Percentiles rank a stretch among this genome's conserved stretches.
Conservation (phyloP, 768 basidiomycete species). For the Mycena galericulata region DNA sequence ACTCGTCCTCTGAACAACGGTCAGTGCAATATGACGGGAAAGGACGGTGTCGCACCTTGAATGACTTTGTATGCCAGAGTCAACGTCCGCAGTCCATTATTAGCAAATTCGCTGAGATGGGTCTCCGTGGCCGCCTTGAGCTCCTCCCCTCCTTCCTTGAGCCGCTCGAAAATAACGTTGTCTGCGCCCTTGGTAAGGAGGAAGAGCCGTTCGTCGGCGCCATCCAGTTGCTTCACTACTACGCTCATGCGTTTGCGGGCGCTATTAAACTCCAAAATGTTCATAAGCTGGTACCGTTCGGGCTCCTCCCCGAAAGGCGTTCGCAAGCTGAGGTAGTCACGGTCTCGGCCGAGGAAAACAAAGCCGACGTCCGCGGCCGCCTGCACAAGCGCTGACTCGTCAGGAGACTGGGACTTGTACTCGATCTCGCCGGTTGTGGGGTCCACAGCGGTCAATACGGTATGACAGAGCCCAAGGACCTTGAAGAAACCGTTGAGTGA, state of each 20-base stretch:
- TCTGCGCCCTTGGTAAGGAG: slow-evolving; percentile 94
- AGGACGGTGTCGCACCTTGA: slow-evolving; percentile 57
- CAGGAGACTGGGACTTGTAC: slow-evolving; percentile 98
- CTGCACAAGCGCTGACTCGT: slow-evolving; percentile 96
- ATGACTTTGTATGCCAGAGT: slow-evolving; percentile 95
- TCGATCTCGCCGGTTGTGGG: slow-evolving; percentile 79
- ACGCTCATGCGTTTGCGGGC: slow-evolving; percentile 97
- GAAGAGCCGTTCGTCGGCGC: slow-evolving; percentile 73
- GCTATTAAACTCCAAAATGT: slow-evolving; percentile 96
- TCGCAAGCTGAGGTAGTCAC: slow-evolving; percentile 79
- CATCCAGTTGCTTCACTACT: slow-evolving; percentile 81
- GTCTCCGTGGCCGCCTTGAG: slow-evolving; percentile 81
- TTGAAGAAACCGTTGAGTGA: slow-evolving; percentile 92
- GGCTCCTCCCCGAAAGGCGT: slow-evolving; percentile 80
- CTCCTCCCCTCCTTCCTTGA: slow-evolving; percentile 75
- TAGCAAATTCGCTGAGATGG: slow-evolving; percentile 90
- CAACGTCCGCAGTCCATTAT: slow-evolving; percentile 88
- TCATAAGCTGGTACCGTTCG: slow-evolving; percentile 90
- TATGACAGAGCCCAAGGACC: slow-evolving; percentile 93
- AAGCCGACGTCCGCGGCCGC: slow-evolving; percentile 97
- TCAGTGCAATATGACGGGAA: slow-evolving; percentile 3
- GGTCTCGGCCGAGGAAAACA: slow-evolving; percentile 91
- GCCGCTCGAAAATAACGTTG: slow-evolving; percentile 94
- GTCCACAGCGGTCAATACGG: slow-evolving; percentile 86
- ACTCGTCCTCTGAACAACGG: slow-evolving; percentile 72